Evolutionary conservation across 2,329 filamentous ascomycete species (phyloP).

Genomic region (Epichloe typhina): DNA sequence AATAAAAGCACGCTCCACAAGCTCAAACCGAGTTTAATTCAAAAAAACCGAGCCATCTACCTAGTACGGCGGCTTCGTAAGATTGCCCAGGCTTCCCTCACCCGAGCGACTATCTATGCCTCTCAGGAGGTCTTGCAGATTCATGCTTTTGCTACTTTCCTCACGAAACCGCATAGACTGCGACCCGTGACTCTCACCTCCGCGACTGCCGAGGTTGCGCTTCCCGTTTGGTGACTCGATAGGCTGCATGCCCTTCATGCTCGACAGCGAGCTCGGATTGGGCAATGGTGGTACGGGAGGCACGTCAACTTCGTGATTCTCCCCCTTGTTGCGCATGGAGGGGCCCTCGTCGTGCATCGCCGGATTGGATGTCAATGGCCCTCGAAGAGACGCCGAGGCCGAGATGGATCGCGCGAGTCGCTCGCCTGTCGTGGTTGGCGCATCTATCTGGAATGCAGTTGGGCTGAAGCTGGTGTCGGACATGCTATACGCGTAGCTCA

Average conservation of each 20-base stretch:
- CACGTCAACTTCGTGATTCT: conserved; percentile 24
- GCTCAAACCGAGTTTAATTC: not conserved
- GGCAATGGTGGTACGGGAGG: conserved; percentile 46
- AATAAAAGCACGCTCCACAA: not conserved
- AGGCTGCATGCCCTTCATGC: conserved; percentile 13
- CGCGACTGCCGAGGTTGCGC: conserved; percentile 29
- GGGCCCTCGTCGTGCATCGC: conserved; percentile 14
- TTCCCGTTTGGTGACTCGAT: conserved; percentile 1
- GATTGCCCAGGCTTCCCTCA: conserved; percentile 31
- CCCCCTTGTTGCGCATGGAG: not conserved
- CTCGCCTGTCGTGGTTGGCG: conserved; percentile 15
- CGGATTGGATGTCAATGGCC: conserved; percentile 32
- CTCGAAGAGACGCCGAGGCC: conserved; percentile 19
- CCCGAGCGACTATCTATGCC: conserved; percentile 36
- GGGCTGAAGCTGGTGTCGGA: conserved; percentile 52
- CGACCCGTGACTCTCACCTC: conserved; percentile 24
- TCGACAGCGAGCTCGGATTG: conserved; percentile 18
- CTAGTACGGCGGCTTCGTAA: conserved; percentile 38
- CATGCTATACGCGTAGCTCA: conserved; percentile 55
- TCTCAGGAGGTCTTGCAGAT: conserved; percentile 35
- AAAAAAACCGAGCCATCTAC: not conserved
- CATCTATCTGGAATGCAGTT: conserved; percentile 12
- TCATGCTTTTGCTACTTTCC: conserved; percentile 24
- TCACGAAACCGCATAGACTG: conserved; percentile 21
- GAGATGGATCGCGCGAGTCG: conserved; percentile 20